Conservation (phyloP, 495 filamentous ascomycete genomes). For the Aspergillus sclerotioniger region DNA sequence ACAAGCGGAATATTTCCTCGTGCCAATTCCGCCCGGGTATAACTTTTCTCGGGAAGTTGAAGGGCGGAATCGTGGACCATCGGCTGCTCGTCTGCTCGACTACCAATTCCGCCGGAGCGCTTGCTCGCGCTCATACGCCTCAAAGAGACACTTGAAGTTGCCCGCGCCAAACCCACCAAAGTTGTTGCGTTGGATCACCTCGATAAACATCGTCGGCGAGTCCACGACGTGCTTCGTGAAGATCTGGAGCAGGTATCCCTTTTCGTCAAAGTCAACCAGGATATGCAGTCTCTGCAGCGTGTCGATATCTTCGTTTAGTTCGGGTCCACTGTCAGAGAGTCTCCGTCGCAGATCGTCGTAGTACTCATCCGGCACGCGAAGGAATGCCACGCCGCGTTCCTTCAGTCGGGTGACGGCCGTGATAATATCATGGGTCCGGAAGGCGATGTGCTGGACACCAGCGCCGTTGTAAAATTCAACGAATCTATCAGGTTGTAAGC, state of each 20-base stretch:
- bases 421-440: constrained; percentile 71
- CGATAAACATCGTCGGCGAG: constrained; percentile 80
- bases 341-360: constrained; percentile 64
- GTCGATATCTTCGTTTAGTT: constrained; percentile 65
- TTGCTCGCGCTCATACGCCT: constrained; percentile 83
- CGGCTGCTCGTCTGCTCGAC: too few relatives aligned
- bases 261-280: constrained; percentile 81
- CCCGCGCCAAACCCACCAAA: constrained; percentile 84
- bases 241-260: constrained; percentile 73
- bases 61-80: not conserved
- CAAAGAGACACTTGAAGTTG: constrained; percentile 83
- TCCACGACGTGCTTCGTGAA: constrained; percentile 84
- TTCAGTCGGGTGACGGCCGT: constrained; percentile 59
- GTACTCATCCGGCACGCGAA: constrained; percentile 68
- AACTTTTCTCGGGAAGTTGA: not conserved
- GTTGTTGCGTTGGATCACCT: constrained; percentile 77
- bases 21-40: not conserved
- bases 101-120: constrained; percentile 38
- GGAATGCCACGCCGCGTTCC: constrained; percentile 74
- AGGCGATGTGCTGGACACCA: constrained; percentile 82
- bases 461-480: constrained; percentile 73
- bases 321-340: constrained; percentile 42
- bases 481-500: constrained; percentile 28
- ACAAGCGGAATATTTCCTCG: not conserved
- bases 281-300: constrained; percentile 62